Evolutionary conservation across 2,329 filamentous ascomycete genomes (phyloP), one percentile per base, ranked within the genome.

Genomic region (Hypoxylon sp.): DNA sequence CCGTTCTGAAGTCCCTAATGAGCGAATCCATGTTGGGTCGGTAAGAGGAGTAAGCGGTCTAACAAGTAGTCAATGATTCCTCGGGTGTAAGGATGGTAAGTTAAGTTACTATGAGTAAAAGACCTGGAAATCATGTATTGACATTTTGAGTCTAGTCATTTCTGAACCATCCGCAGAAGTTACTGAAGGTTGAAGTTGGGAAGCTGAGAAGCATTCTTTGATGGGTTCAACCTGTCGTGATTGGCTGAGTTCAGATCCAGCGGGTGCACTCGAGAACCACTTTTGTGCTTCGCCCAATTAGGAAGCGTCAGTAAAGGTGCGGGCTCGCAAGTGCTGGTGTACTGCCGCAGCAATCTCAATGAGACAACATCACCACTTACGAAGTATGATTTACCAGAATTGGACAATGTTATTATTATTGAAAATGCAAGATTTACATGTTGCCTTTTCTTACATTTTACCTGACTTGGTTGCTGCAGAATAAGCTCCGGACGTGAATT

Each of bases 1-100:
- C 93, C 64, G 87, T 82, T 61, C 88, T 89, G 79, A 97, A 97
- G 66, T 92, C 89, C 46, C 85, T 82, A 75, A 97, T 92, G 57
- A 96, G 83, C 58, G 85, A 82, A 77, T 95, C 90, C 94, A 97
- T 77, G 65, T 6, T 33, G 57, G 37, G 13, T 10, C 5, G 25
- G 25, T 44, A 27, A 51, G 22, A 31, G 25, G 6, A 17, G 42
- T 42, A 22, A 14, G 64, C 6, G 37, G 22, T 27, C 11, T 17
- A 25, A 57, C 3, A n/a, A 10, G 7, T 13, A 46, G 13, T 42
- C 33, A 30, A 14, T 35, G 17, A 46, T 22, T 20, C 35, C 10
- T 25, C 8, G 11, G 5, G 25, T 50, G 25, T 7, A 59, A 61
- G 3, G 14, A 30, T 2, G 25, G 46, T 7, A 20, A 49, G 33